phyloP scores from a whole-genome alignment of 2,329 filamentous ascomycete species.

The Paecilomyces formosus region DNA sequence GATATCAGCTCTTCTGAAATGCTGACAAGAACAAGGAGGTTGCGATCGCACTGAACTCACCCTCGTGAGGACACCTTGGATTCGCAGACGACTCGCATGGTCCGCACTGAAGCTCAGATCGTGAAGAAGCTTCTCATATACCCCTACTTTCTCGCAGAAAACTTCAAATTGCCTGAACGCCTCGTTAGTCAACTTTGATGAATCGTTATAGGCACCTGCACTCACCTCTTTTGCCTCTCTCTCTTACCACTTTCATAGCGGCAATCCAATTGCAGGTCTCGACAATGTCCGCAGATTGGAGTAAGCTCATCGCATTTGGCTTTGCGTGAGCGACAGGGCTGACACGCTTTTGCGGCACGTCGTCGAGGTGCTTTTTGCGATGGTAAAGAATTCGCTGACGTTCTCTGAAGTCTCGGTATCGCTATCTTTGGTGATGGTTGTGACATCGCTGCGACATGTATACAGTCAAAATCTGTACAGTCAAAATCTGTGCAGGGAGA shows the following conservation, averaged over 20 bases:
- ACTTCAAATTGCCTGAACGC: neutral
- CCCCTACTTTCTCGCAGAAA: neutral
- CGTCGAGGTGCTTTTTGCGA: neutral
- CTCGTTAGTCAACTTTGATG: neutral
- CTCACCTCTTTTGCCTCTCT: neutral
- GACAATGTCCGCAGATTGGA: neutral
- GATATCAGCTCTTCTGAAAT: neutral
- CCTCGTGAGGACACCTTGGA: neutral
- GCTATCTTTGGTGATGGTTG: neutral
- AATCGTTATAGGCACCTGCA: neutral
- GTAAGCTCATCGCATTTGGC: neutral
- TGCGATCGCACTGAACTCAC: neutral
- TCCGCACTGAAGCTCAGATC: neutral
- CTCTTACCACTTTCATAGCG: neutral
- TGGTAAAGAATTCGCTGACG: neutral
- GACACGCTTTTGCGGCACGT: neutral
- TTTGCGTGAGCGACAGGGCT: neutral
- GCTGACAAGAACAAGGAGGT: neutral
- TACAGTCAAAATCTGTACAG: neutral
- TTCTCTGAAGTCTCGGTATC: neutral
- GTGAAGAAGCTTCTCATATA: neutral
- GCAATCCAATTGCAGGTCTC: neutral
- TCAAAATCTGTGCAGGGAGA: neutral
- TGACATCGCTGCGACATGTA: neutral
- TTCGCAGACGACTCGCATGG: neutral